Base-by-base conservation (phyloP, 2,329 filamentous ascomycete species). In the Orbilia blumenaviensis region DNA sequence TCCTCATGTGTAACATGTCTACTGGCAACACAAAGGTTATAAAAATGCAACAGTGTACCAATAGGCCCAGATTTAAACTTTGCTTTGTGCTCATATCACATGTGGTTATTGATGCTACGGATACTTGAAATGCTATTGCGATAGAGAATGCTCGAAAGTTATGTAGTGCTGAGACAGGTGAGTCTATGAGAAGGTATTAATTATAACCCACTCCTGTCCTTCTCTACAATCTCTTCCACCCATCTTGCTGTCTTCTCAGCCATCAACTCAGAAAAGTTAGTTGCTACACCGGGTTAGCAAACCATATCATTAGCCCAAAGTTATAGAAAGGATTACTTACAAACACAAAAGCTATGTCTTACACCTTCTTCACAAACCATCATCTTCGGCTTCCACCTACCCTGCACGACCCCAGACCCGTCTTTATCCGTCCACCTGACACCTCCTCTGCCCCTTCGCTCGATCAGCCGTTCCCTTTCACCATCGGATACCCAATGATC, bases 401-500 rank as follows among this genome's bases (percentile, higher is more conserved):
- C 71, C 14, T 27, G 14, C 7, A 58, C 6, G 78, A 78, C 58
- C 82, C 81, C 27, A 2, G 4, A 66, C 7, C 74, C 75, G n/a
- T 75, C 38, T 77, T 80, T 52, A 80, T 80, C 71, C 36, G 34
- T 7, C 71, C 71, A 68, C n/a, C 21, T 9, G 8, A 58, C 46
- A 14, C 63, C 63, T 21, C 71, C 68, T 80, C 81, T 81, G 78
- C 82, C 77, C 67, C 85, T 81, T 29, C 5, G 18, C 7, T 36
- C 16, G n/a, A 75, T 75, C 72, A 90, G 87, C 32, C 84, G 84
- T 78, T 90, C 87, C 9, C 88, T 84, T 60, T 85, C 84, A 50
- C 85, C 83, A 56, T 88, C 83, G 3, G 86, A 86, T 1, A 91
- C 87, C 89, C 89, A 91, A 71, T 89, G 86, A 77, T 90, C 89